Base-by-base conservation (phyloP, 2,329 filamentous ascomycete genomes). In the Fusarium gaditjirri region DNA sequence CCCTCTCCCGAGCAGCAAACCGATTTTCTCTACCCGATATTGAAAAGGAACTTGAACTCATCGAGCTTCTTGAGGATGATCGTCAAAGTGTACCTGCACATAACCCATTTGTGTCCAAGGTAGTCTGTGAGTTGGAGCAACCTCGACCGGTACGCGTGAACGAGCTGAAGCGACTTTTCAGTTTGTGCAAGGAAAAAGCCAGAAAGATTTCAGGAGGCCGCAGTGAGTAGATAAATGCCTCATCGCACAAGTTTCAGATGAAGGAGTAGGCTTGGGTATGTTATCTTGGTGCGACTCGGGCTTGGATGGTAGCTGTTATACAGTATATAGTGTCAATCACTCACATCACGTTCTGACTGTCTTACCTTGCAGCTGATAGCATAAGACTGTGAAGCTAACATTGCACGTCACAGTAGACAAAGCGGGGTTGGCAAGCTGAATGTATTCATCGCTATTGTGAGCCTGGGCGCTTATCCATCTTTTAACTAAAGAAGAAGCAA, bases 161-260 rank as follows among this genome's bases (percentile, higher is more conserved):
- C 13, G 79, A 81, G 56, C 57, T 80, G 57, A 77, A 69, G 62
- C 71, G 79, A 29, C 63, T 82, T 11, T 73, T 77, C 5, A 78
- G 75, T 43, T 56, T 80, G 25, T 81, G 78, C 55, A 77, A 75
- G 49, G 72, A 75, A 16, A 78, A 70, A 11, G 61, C 74, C 47
- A 72, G 74, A 25, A 69, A 68, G 44, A 66, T 76, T 19, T 71
- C 74, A 17, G 72, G 61, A 3, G 72, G 73, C 1, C 65, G 75
- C 43, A 68, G 67, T 21, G 73, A 76, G 50, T 41, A 66, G 35
- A 21, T 39, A 39, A 53, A 49, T 60, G 42, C 31, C 50, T 57
- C 65, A 39, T 64, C 25, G 17, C 31, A 57, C 42, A 43, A 47
- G 23, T 16, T 38, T 17, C 19, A 52, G 27, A 25, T 35, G 46